Evolutionary conservation across 352 stramenopile species (phyloP).

Genomic region (Phytophthora tubulina): DNA sequence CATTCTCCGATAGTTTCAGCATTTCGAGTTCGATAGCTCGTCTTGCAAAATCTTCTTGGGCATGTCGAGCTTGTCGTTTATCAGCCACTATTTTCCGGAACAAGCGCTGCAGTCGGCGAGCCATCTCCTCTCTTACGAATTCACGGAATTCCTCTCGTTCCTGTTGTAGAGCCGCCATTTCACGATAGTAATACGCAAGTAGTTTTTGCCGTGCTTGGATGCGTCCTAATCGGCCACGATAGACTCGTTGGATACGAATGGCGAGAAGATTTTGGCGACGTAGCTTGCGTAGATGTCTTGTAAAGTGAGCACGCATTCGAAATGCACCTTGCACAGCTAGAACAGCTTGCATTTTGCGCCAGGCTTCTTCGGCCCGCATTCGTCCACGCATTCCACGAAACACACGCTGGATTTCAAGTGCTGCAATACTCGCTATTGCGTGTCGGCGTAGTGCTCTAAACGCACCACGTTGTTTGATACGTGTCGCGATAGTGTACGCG

Average conservation of each 20-base stretch:
- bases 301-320: constrained; percentile 72
- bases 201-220: constrained; percentile 49
- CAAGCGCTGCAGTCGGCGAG: constrained; percentile 53
- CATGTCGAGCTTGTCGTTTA: constrained; percentile 23
- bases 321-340: constrained; percentile 71
- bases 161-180: constrained; percentile 63
- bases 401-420: constrained; percentile 71
- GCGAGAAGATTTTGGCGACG: constrained; percentile 53
- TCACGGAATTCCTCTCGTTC: constrained; percentile 62
- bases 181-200: constrained; percentile 59
- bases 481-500: constrained; percentile 43
- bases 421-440: constrained; percentile 60
- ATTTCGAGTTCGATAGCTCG: constrained; percentile 57
- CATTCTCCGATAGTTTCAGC: constrained; percentile 47
- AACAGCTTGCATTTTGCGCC: constrained; percentile 56
- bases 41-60: constrained; percentile 39
- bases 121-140: constrained; percentile 53
- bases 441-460: constrained; percentile 54
- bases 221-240: constrained; percentile 64
- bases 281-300: constrained; percentile 52
- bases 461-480: constrained; percentile 45
- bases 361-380: constrained; percentile 41
- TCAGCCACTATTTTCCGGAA: constrained; percentile 46
- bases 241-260: constrained; percentile 70
- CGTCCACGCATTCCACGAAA: constrained; percentile 60